Evolutionary conservation across 805 yeast genomes (phyloP).

Genomic region (Saturnispora hagleri): DNA sequence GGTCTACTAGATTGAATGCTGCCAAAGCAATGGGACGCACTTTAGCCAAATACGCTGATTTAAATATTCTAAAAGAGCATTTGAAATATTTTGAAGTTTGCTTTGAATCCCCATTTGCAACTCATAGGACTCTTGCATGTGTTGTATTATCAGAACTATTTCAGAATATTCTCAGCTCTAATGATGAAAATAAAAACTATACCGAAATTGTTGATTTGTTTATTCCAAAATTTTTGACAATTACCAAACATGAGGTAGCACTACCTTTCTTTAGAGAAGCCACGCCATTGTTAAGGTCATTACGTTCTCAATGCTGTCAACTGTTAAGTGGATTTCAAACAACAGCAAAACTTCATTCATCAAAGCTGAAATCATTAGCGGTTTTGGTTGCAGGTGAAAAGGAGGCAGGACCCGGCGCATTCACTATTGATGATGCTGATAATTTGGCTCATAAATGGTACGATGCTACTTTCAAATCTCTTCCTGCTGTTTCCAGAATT

Average conservation of each 20-base stretch:
- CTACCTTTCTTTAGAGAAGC: conserved; percentile 68
- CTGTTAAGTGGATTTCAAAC: conserved; percentile 65
- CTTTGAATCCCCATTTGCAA: conserved; percentile 57
- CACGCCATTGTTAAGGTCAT: conserved; percentile 75
- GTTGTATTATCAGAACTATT: conserved; percentile 60
- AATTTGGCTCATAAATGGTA: conserved; percentile 54
- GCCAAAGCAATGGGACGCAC: conserved; percentile 68
- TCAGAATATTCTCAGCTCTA: conserved; percentile 22
- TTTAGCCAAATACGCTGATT: conserved; percentile 38
- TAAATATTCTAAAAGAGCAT: conserved; percentile 26
- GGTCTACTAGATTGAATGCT: conserved; percentile 67
- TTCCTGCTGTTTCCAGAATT: conserved; percentile 65
- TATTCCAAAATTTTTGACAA: conserved; percentile 5
- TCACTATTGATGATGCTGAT: conserved; percentile 70
- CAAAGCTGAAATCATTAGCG: conserved; percentile 73
- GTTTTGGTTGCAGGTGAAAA: conserved; percentile 89
- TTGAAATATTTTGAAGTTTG: conserved; percentile 19
- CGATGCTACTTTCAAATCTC: conserved; percentile 49
- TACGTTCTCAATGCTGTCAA: conserved; percentile 81
- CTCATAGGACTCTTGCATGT: conserved; percentile 68
- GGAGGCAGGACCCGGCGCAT: conserved; percentile 92
- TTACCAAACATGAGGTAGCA: not conserved
- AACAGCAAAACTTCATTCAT: conserved; percentile 56
- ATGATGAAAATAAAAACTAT: conserved; percentile 13
- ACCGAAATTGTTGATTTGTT: conserved; percentile 10